phyloP scores from a whole-genome alignment of 2,329 filamentous ascomycete genomes.

The Didymella arachidicola region DNA sequence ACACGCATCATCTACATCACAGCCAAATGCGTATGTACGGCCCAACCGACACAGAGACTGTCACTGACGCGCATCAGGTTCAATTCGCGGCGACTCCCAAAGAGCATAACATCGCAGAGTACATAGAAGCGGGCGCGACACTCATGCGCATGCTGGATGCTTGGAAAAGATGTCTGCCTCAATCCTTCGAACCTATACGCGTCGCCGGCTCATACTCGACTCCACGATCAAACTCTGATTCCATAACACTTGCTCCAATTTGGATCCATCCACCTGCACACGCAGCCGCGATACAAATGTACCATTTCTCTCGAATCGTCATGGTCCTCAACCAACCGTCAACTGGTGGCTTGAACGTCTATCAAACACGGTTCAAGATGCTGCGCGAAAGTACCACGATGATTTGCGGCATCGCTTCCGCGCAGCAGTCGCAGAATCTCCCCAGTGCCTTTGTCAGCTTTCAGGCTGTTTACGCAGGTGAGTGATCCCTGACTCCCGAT shows the following conservation, averaged over 20 bases:
- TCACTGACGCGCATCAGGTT: slow-evolving; percentile 35
- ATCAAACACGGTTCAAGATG: slow-evolving; percentile 54
- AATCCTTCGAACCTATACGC: slow-evolving; percentile 56
- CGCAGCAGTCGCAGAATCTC: slow-evolving; percentile 41
- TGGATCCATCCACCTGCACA: slow-evolving; percentile 43
- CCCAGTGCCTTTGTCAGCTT: slow-evolving; percentile 42
- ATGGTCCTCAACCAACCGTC: slow-evolving; percentile 62
- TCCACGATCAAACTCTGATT: slow-evolving; percentile 13
- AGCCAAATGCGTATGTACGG: slow-evolving; percentile 64
- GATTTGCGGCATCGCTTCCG: slow-evolving; percentile 61
- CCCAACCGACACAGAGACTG: slow-evolving; percentile 50
- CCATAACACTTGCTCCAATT: slow-evolving; percentile 25
- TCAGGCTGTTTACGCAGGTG: slow-evolving; percentile 44
- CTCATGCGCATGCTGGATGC: slow-evolving; percentile 60
- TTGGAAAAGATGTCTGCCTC: slow-evolving; percentile 56
- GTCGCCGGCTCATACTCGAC: slow-evolving; percentile 20
- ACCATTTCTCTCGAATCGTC: slow-evolving; percentile 62
- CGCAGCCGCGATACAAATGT: slow-evolving; percentile 60
- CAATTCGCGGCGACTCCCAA: slow-evolving; percentile 64
- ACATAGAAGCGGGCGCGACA: slow-evolving; percentile 56
- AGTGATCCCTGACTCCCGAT: not conserved
- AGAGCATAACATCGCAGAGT: slow-evolving; percentile 46
- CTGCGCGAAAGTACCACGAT: slow-evolving; percentile 57
- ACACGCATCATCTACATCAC: slow-evolving; percentile 63
- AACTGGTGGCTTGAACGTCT: slow-evolving; percentile 58